A percentile compares a stretch with the other conserved stretches of the same genome.
These are phyloP conservation scores for Dacryopinax spathularia DNA, from an alignment of 768 basidiomycete species.

Conservation along the genomic window DNA sequence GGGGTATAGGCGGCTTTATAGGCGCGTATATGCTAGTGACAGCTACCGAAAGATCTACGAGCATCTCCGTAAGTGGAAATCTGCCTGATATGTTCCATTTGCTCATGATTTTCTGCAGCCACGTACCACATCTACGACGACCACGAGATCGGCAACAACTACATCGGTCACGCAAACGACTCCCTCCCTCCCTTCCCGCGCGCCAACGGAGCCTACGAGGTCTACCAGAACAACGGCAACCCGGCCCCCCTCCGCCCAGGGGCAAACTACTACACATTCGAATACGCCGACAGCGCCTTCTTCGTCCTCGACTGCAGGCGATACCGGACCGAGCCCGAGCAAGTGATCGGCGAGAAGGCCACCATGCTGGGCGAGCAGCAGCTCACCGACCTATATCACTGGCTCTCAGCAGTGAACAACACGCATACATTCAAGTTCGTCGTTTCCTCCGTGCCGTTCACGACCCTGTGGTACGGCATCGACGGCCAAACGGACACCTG, in stretches of 20 bases:
- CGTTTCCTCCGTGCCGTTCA: slow-evolving; percentile 59
- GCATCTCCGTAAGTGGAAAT: slow-evolving; percentile 41
- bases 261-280: slow-evolving; percentile 45
- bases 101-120: slow-evolving; percentile 27
- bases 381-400: slow-evolving; percentile 43
- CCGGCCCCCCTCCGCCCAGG: slow-evolving; percentile 36
- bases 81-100: not conserved
- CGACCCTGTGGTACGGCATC: slow-evolving; percentile 46
- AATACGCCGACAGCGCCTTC: slow-evolving; percentile 52
- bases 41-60: slow-evolving; percentile 58
- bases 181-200: slow-evolving; percentile 40
- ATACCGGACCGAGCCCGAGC: slow-evolving; percentile 35
- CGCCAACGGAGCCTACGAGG: slow-evolving; percentile 43
- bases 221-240: slow-evolving; percentile 52
- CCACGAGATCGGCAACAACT: slow-evolving; percentile 63
- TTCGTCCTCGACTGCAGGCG: slow-evolving; percentile 65
- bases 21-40: slow-evolving; percentile 48
- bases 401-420: slow-evolving; percentile 51
- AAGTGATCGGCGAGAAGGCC: slow-evolving; percentile 20
- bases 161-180: slow-evolving; percentile 41
- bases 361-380: slow-evolving; percentile 63
- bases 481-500: slow-evolving; percentile 54
- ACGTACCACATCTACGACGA: slow-evolving; percentile 60
- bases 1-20: slow-evolving; percentile 50
- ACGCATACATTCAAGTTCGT: slow-evolving; percentile 69